A percentile compares a stretch with the other conserved stretches of the same genome.
Evolutionary conservation across 768 basidiomycete genomes (phyloP).

Genomic region (Leccinum incarnatum): DNA sequence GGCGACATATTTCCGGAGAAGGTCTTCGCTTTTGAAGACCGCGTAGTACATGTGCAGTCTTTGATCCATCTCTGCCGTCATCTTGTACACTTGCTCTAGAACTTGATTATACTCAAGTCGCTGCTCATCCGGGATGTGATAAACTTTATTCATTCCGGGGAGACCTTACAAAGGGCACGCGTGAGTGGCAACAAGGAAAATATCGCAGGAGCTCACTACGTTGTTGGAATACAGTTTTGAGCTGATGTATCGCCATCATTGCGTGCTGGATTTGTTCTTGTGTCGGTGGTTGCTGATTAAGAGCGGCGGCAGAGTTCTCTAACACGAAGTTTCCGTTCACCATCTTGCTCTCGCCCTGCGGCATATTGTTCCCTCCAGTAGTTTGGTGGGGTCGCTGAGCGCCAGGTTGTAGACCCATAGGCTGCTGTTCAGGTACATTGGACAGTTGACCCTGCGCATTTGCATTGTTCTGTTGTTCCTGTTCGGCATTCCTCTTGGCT

Average conservation of each 20-base stretch:
- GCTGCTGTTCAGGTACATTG: slow-evolving; percentile 21
- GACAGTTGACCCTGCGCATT: slow-evolving; percentile 19
- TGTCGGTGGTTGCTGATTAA: slow-evolving; percentile 17
- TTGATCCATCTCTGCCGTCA: slow-evolving; percentile 46
- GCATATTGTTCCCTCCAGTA: slow-evolving; percentile 11
- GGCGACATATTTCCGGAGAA: slow-evolving; percentile 47
- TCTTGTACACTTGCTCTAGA: slow-evolving; percentile 48
- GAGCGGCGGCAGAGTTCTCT: slow-evolving; percentile 3
- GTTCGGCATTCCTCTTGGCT: slow-evolving; percentile 21
- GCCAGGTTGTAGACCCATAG: slow-evolving; percentile 11
- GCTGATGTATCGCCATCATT: slow-evolving; percentile 24
- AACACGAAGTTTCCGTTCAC: slow-evolving; percentile 7
- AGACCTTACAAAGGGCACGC: slow-evolving; percentile 30
- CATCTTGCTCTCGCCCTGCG: slow-evolving; percentile 20
- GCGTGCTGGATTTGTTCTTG: slow-evolving; percentile 36
- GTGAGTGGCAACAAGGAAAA: slow-evolving; percentile 14
- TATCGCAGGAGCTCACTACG: slow-evolving; percentile 25
- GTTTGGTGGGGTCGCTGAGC: slow-evolving; percentile 17
- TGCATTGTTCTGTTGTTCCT: slow-evolving; percentile 21
- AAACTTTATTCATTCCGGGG: slow-evolving; percentile 28
- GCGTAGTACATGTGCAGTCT: slow-evolving; percentile 48
- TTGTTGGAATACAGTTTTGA: slow-evolving; percentile 35
- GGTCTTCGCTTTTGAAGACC: slow-evolving; percentile 46
- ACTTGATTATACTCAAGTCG: slow-evolving; percentile 49
- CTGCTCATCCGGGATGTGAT: slow-evolving; percentile 51